phyloP scores from a whole-genome alignment of 2,329 filamentous ascomycete genomes.

The Diaporthe sp. region DNA sequence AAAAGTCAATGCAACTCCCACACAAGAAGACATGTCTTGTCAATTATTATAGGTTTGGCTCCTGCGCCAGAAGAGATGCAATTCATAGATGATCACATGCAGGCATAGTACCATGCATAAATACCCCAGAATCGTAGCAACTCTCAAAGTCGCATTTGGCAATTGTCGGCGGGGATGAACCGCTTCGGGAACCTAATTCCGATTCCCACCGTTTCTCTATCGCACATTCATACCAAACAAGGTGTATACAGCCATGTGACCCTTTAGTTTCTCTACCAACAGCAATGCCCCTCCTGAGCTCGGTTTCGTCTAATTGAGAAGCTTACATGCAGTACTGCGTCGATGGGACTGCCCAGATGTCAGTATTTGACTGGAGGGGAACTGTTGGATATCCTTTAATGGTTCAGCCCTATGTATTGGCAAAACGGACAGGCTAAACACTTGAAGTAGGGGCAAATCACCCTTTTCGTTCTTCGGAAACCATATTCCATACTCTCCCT shows the following conservation, averaged over 20 bases:
- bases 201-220: too few relatives aligned
- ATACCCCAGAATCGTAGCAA: background rate
- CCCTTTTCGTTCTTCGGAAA: too few relatives aligned
- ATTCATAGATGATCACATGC: background rate
- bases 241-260: background rate
- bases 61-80: background rate
- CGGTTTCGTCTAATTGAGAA: too few relatives aligned
- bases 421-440: too few relatives aligned
- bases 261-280: background rate
- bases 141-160: background rate
- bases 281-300: background rate
- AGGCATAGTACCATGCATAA: background rate
- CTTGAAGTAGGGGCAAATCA: too few relatives aligned
- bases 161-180: constrained; percentile 7
- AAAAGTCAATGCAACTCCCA: too few relatives aligned
- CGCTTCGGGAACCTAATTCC: background rate
- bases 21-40: background rate
- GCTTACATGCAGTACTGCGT: background rate
- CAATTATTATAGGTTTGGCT: background rate
- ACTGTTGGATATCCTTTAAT: too few relatives aligned
- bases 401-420: background rate
- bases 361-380: background rate
- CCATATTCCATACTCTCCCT: too few relatives aligned
- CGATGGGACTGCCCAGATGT: background rate
- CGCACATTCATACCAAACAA: background rate